Base-by-base conservation (phyloP, 441 rosid species). In the Flueggea neowawraea region DNA sequence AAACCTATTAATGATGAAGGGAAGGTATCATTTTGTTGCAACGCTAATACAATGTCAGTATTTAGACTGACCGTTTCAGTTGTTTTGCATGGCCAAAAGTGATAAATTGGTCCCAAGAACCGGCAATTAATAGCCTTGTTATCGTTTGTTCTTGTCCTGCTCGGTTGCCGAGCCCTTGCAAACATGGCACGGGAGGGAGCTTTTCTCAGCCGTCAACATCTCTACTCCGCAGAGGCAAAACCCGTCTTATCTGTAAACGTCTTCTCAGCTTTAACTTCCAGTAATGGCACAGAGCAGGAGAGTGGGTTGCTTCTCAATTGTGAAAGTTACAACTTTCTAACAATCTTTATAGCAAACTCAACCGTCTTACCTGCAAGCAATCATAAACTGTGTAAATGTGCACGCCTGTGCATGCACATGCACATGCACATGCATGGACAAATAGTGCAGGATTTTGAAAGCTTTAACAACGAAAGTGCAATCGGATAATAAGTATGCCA, bases 271-370 rank as follows among this genome's bases (percentile, higher is more conserved):
- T 36, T 65, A 59, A 49, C 31, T 41, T 28, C 16, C 66, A 44
- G 36, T 32, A 62, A 57, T 31, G 58, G 52, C 47, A 52, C 28
- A 33, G 33, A 54, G 32, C 22, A 12, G 31, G 16, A 32, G 28
- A 41, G 39, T 2, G 14, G 22, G 12, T 44, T 49, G 57, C 31
- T 48, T 22, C 60, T 52, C 47, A 36, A 31, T 54, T 48, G 52
- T 61, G 67, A 69, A 63, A 71, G 73, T 31, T 58, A 70, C 68
- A 39, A 14, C 45, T 61, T 54, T 68, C 78, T 53, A 60, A 59
- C 72, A 32, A 41, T 16, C 32, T 65, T 56, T 10, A 52, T 44
- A 13, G 62, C 57, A 66, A 33, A 59, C 15, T 41, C 28, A 22
- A 33, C 45, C 16, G 54, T 17, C 44, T 16, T 1, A 12, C 61